Conservation (phyloP, 305 asterid genomes). For the Fraxinus sp. region DNA sequence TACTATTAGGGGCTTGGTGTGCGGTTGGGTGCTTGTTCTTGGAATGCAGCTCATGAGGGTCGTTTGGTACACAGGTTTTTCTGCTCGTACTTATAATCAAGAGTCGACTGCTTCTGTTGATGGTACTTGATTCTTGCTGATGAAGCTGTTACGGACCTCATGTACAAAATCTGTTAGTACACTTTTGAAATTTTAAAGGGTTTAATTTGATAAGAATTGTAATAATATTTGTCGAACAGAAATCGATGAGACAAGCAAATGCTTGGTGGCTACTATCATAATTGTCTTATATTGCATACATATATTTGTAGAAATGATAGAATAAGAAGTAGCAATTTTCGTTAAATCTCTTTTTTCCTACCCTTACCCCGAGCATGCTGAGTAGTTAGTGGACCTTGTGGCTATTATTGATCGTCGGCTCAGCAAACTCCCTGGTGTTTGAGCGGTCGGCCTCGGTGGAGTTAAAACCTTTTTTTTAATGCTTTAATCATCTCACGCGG, state of each 20-base stretch:
- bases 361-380: background rate
- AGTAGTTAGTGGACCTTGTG: background rate
- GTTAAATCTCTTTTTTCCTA: background rate
- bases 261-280: background rate
- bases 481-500: background rate
- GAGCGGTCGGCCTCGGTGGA: background rate
- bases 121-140: conserved; percentile 13
- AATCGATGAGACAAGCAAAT: background rate
- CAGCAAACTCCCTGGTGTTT: background rate
- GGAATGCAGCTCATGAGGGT: conserved; percentile 97
- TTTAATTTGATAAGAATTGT: background rate
- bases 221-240: background rate
- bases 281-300: background rate
- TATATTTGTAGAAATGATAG: background rate
- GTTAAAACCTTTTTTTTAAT: background rate
- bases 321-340: background rate
- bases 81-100: conserved; percentile 44
- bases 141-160: background rate
- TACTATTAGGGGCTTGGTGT: conserved; percentile 68
- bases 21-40: conserved; percentile 91
- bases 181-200: background rate
- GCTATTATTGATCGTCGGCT: background rate
- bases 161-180: background rate
- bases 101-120: conserved; percentile 29
- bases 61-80: conserved; percentile 94